phyloP scores from a whole-genome alignment of 1,284 basidiomycete species.

The Chondrostereum purpureum region DNA sequence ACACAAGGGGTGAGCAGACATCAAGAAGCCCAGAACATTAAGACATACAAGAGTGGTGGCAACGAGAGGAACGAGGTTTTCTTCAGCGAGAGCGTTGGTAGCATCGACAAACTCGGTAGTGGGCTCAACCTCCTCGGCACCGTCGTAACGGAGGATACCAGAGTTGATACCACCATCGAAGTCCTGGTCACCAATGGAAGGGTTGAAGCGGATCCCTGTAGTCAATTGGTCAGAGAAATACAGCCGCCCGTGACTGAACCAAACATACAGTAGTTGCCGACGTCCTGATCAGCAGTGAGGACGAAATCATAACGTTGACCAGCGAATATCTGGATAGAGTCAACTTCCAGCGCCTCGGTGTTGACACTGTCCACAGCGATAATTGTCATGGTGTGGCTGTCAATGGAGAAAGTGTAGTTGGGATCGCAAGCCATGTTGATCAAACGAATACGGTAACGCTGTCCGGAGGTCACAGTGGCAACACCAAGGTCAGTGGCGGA shows the following conservation, averaged over 20 bases:
- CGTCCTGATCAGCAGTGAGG: conserved; percentile 19
- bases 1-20: too few relatives aligned
- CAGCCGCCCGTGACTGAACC: too few relatives aligned
- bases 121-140: too few relatives aligned
- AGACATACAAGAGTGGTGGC: conserved; percentile 15
- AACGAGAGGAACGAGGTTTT: conserved; percentile 21
- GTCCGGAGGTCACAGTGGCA: conserved; percentile 6
- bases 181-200: too few relatives aligned
- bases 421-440: conserved; percentile 27
- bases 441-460: conserved; percentile 28
- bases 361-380: conserved; percentile 18
- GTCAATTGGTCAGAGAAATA: too few relatives aligned
- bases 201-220: too few relatives aligned
- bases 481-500: neutral
- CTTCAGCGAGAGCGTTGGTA: conserved; percentile 21
- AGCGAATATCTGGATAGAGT: conserved; percentile 30
- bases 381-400: conserved; percentile 27
- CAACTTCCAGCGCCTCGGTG: conserved; percentile 19
- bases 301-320: conserved; percentile 23
- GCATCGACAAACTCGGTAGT: too few relatives aligned
- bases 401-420: conserved; percentile 33
- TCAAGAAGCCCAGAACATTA: neutral
- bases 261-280: conserved; percentile 15
- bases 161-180: too few relatives aligned
- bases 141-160: too few relatives aligned